Base-by-base conservation (phyloP, 1,139 yeast species). In the Spencermartinsiella ligniputridi region DNA sequence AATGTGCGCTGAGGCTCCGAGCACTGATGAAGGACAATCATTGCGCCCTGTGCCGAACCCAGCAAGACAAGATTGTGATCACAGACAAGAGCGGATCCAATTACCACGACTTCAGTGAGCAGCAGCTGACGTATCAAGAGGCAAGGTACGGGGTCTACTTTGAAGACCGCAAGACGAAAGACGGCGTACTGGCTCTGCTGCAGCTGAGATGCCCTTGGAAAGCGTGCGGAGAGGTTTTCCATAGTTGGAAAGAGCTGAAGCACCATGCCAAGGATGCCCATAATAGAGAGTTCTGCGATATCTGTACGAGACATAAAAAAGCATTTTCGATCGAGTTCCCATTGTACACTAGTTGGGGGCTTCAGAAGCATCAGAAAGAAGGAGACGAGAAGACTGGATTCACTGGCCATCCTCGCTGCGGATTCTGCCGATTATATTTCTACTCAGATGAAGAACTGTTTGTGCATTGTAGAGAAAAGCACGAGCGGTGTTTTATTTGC, bases 401-500 rank as follows among this genome's bases (percentile, higher is more conserved):
- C 62, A 71, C 67, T 9, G 97, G 97, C 0, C 99, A 92, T 61
- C 97, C 97, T 0, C 74, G 75, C 53, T 92, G 99, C 71, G 79
- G 78, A 53, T 87, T 87, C 62, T 92, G 98, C 64, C 68, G 76
- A 3, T 74, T 71, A 53, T 67, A 95, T 47, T 90, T 87, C 61
- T 92, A 92, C 61, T 88, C 96, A 0, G 89, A 81, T 44, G 97
- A 92, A 60, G 97, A 90, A 61, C 71, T 89, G 55, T 80, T 78
- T 56, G 66, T 81, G 34, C 99, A 92, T 63, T 76, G 92, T 66
- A 73, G 96, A 55, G 87, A 87, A 50, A 70, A 71, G 44, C 98
- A 92, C 63, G 97, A 90, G 62, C 79, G 83, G 54, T 92, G 99
- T 63, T 86, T 83, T 56, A 80, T 94, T 33, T 92, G 99, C 68